phyloP scores from a whole-genome alignment of 306 rosid genomes.

The Chamaecrista fasciculata region DNA sequence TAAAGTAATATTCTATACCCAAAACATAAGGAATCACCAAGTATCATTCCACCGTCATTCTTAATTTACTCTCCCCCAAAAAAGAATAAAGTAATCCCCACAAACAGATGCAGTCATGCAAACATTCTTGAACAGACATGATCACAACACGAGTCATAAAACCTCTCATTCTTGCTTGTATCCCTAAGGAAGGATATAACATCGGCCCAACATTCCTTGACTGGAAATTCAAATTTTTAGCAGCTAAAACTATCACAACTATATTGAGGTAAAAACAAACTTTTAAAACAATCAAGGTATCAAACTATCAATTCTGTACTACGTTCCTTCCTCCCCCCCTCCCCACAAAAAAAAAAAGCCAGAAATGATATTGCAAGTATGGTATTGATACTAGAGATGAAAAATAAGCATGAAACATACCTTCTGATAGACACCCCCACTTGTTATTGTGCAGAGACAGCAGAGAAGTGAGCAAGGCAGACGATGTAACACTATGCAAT shows the following conservation, averaged over 20 bases:
- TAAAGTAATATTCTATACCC: background rate
- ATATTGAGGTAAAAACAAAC: background rate
- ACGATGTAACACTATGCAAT: conserved; percentile 73
- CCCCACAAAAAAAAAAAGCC: too few species aligned
- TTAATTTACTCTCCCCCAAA: too few species aligned
- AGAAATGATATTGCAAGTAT: background rate
- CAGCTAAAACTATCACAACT: background rate
- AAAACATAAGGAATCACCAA: background rate
- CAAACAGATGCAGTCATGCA: background rate
- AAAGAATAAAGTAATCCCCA: background rate
- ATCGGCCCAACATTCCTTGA: too few species aligned
- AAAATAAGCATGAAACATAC: background rate
- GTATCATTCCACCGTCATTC: too few species aligned
- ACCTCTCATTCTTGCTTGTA: too few species aligned
- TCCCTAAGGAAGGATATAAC: too few species aligned
- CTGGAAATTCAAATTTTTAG: too few species aligned
- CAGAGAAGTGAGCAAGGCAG: conserved; percentile 58
- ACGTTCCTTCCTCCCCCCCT: background rate
- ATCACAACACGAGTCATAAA: background rate
- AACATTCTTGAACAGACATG: background rate
- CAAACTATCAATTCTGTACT: background rate
- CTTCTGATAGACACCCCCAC: conserved; percentile 22
- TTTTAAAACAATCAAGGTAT: background rate
- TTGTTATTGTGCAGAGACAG: conserved; percentile 3
- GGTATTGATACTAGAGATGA: conserved; percentile 2